Conservation (phyloP, 2,329 filamentous ascomycete genomes). For the Beauveria asiatica region DNA sequence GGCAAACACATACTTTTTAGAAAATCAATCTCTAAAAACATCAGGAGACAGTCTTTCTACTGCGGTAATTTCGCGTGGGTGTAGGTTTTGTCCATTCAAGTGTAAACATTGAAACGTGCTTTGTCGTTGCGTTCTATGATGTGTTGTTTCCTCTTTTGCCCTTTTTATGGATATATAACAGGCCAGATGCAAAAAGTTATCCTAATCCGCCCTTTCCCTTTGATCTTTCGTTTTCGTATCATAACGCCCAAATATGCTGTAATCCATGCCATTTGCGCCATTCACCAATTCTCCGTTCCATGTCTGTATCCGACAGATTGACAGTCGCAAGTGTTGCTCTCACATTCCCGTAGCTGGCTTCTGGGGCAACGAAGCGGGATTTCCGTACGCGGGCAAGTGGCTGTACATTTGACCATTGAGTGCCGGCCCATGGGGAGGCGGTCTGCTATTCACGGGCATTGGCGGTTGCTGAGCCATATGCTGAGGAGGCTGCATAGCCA, state of each 20-base stretch:
- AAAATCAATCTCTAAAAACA: conserved; percentile 20
- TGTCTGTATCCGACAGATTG: not conserved
- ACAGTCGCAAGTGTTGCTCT: conserved; percentile 10
- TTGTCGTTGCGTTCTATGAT: conserved; percentile 6
- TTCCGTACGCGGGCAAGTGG: conserved; percentile 49
- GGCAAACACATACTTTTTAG: not conserved
- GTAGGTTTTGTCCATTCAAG: not conserved
- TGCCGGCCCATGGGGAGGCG: conserved; percentile 28
- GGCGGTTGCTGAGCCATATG: conserved; percentile 28
- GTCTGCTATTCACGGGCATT: conserved; percentile 38
- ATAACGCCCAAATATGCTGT: conserved; percentile 30
- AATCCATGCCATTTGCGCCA: conserved; percentile 26
- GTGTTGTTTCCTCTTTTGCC: not conserved
- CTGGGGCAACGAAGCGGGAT: conserved; percentile 51
- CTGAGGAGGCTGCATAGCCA: conserved; percentile 31
- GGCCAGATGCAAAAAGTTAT: conserved; percentile 14
- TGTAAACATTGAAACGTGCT: not conserved
- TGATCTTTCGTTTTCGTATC: conserved; percentile 8
- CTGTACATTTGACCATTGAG: conserved; percentile 37
- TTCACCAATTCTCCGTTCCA: conserved; percentile 12
- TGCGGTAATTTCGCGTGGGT: not conserved
- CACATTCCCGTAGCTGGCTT: conserved; percentile 46
- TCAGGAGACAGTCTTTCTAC: conserved; percentile 20
- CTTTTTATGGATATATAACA: not conserved
- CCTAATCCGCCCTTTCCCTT: conserved; percentile 24